A percentile compares a stretch with the other conserved stretches of the same genome.
Evolutionary conservation across 495 filamentous ascomycete species (phyloP).

Genomic region (Letharia columbiana): DNA sequence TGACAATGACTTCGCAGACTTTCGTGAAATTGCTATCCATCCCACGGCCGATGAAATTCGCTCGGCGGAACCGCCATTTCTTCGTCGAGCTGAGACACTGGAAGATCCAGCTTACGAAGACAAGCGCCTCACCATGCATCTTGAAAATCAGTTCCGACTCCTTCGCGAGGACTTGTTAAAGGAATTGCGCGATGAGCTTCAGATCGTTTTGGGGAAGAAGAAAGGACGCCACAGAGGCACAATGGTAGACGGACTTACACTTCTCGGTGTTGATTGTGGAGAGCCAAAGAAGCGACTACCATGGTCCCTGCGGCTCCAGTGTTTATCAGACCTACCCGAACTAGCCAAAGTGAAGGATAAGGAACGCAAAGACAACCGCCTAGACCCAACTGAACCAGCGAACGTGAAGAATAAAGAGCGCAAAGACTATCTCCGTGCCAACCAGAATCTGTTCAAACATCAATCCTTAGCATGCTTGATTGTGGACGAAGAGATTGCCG

Average conservation of each 20-base stretch:
- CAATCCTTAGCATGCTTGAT: constrained; percentile 54
- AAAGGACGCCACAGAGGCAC: constrained; percentile 33
- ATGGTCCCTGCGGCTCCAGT: constrained; percentile 37
- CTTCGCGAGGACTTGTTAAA: constrained; percentile 66
- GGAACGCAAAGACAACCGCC: too few species aligned
- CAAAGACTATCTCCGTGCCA: constrained; percentile 41
- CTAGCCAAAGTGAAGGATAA: too few species aligned
- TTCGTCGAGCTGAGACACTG: constrained; percentile 40
- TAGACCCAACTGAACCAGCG: too few species aligned
- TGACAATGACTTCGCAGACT: constrained; percentile 64
- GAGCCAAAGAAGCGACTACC: constrained; percentile 27
- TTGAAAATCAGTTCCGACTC: constrained; percentile 75
- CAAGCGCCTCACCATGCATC: constrained; percentile 42
- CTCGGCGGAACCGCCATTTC: constrained; percentile 50
- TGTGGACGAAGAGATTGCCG: constrained; percentile 41
- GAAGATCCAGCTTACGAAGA: constrained; percentile 26
- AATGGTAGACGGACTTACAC: constrained; percentile 27
- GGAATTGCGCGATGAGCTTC: constrained; percentile 54
- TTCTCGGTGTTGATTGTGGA: constrained; percentile 30
- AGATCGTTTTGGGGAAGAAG: constrained; percentile 36
- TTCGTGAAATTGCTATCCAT: constrained; percentile 53
- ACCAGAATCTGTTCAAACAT: constrained; percentile 48
- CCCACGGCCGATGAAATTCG: constrained; percentile 64
- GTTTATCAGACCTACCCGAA: too few species aligned
- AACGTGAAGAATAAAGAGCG: constrained; percentile 25